Base-by-base conservation (phyloP, 768 basidiomycete genomes). In the Mycena polygramma region DNA sequence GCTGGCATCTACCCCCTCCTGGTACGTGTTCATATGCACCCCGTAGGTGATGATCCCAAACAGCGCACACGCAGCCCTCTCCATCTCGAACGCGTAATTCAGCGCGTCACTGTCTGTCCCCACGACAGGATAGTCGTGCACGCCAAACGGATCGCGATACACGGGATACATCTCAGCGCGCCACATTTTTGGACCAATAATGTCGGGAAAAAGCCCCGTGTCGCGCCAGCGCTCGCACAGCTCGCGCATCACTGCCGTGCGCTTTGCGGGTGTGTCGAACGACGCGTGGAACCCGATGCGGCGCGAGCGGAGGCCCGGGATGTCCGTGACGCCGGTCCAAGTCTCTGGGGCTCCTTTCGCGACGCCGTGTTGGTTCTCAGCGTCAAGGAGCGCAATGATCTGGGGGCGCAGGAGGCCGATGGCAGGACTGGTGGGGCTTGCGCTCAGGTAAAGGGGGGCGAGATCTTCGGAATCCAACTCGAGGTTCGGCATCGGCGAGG, bases 41-140 rank as follows among this genome's bases (percentile, higher is more conserved):
- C 98, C 97, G 75, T 94, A 96, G 0, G 97, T 98, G 60, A 94
- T 87, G 9, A 97, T 79, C 4, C 97, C 96, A 75, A 99, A 98
- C 41, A 99, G 81, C 0, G 92, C 88, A 78, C 94, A 95, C 3
- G 95, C 96, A 1, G 94, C 86, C 48, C 97, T 88, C 79, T 99
- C 98, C 87, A 99, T 88, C 78, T 91, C 88, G 79, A 99, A 98
- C 24, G 89, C 94, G 67, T 87, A 93, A 78, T 95, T 94, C 20
- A 84, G 72, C 2, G 35, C 20, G 8, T 36, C 45, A 4, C 15
- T 19, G 45, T 46, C 19, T 14, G 45, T 7, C 45, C 19, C 45
- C 7, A 2, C 7, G 15, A 20, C 73, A 63, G 84, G 85, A 76
- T 87, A 79, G 68, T 90, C 87, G 73, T 86, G 86, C 37, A 77